Conservation (phyloP, 2,329 filamentous ascomycete genomes). For the Dactylonectria macrodidyma region DNA sequence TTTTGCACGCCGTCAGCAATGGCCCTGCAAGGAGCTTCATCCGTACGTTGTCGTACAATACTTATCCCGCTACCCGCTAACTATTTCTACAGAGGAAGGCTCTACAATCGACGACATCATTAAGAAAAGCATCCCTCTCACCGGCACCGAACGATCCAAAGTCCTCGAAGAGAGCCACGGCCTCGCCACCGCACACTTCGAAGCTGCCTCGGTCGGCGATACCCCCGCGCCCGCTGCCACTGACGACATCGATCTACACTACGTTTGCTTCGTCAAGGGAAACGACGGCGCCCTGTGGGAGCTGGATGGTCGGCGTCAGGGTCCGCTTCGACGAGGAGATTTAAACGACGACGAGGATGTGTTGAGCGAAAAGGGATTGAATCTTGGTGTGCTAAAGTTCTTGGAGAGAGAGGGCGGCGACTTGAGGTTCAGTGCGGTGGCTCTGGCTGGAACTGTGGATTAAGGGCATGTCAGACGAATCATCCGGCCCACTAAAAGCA, state of each 20-base stretch:
- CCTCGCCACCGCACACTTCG: constrained; percentile 84
- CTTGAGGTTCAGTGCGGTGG: constrained; percentile 72
- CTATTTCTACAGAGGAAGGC: constrained; percentile 54
- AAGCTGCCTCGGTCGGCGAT: constrained; percentile 83
- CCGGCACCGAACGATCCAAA: constrained; percentile 75
- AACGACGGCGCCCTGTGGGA: constrained; percentile 75
- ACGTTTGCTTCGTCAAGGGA: constrained; percentile 92
- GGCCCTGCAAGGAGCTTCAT: constrained; percentile 78
- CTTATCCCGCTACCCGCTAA: constrained; percentile 5
- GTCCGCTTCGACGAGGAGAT: constrained; percentile 69
- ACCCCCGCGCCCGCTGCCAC: constrained; percentile 83
- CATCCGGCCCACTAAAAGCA: background rate
- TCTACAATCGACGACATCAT: constrained; percentile 78
- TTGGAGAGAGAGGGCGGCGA: constrained; percentile 69
- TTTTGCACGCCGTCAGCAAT: constrained; percentile 88
- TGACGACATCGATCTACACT: constrained; percentile 93
- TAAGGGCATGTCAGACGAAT: constrained; percentile 43
- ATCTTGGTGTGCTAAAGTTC: constrained; percentile 75
- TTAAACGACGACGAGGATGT: constrained; percentile 77
- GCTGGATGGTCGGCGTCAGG: constrained; percentile 72
- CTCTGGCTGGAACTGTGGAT: constrained; percentile 67
- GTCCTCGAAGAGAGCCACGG: constrained; percentile 83
- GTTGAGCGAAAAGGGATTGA: constrained; percentile 81
- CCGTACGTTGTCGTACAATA: constrained; percentile 54
- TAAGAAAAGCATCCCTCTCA: constrained; percentile 77